These are phyloP conservation scores for Maudiozyma saulgeensis DNA, from an alignment of 805 yeast species.

Conservation along the genomic window DNA sequence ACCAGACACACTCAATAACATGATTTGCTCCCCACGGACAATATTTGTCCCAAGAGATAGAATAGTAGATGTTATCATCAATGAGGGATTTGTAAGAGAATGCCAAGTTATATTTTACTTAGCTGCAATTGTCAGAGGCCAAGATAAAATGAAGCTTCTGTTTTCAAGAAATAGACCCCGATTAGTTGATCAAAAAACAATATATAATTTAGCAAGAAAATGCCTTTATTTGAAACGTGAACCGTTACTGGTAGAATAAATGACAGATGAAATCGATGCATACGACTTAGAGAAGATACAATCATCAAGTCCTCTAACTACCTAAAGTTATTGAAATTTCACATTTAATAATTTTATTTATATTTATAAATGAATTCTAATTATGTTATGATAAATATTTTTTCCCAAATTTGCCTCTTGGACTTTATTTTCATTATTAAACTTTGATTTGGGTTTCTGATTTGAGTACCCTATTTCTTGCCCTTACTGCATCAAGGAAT, in stretches of 20 bases:
- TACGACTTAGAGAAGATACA: too few species aligned
- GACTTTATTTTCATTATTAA: too few species aligned
- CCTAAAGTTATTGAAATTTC: too few species aligned
- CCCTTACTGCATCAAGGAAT: slow-evolving; percentile 56
- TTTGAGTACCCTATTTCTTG: slow-evolving; percentile 37
- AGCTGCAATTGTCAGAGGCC: slow-evolving; percentile 43
- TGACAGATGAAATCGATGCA: too few species aligned
- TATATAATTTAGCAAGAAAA: slow-evolving; percentile 17
- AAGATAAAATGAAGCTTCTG: slow-evolving; percentile 23
- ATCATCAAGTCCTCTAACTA: too few species aligned
- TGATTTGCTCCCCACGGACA: slow-evolving; percentile 5
- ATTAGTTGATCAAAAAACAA: slow-evolving; percentile 17
- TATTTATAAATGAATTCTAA: background rate
- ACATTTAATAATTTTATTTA: too few species aligned
- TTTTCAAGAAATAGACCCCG: slow-evolving; percentile 20
- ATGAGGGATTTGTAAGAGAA: slow-evolving; percentile 60
- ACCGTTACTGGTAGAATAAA: background rate
- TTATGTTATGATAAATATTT: too few species aligned
- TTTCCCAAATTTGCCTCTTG: too few species aligned
- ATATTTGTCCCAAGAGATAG: slow-evolving; percentile 47
- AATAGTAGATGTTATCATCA: slow-evolving; percentile 57
- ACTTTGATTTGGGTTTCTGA: too few species aligned
- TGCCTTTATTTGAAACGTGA: slow-evolving; percentile 2
- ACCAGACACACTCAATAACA: slow-evolving; percentile 12
- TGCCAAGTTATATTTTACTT: slow-evolving; percentile 58